Conservation (phyloP, 2,329 filamentous ascomycete genomes). For the Fusarium sp. region DNA sequence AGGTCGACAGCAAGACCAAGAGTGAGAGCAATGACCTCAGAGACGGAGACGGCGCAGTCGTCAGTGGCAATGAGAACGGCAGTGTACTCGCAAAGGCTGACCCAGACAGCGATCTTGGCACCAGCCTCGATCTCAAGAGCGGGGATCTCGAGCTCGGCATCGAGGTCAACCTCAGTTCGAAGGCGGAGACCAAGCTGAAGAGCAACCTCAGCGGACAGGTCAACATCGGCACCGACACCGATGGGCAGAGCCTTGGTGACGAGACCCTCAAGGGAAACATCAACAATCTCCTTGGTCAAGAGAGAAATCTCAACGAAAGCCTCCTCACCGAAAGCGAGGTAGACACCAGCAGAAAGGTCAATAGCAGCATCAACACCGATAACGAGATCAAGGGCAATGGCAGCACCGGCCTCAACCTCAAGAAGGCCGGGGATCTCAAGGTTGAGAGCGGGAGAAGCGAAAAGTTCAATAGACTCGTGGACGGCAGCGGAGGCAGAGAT, state of each 20-base stretch:
- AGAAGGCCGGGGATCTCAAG: conserved; percentile 60
- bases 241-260: conserved; percentile 48
- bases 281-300: conserved; percentile 56
- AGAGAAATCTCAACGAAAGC: conserved; percentile 60
- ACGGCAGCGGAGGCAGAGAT: conserved; percentile 61
- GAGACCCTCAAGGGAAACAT: conserved; percentile 59
- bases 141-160: conserved; percentile 51
- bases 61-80: conserved; percentile 57
- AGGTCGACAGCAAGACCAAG: conserved; percentile 46
- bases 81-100: conserved; percentile 69
- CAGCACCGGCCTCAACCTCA: conserved; percentile 57
- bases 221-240: conserved; percentile 45
- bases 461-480: conserved; percentile 67
- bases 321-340: conserved; percentile 65
- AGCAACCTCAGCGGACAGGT: conserved; percentile 60
- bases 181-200: conserved; percentile 67
- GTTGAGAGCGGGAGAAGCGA: conserved; percentile 55
- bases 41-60: conserved; percentile 54
- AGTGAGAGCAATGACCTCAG: conserved; percentile 43
- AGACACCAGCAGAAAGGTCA: conserved; percentile 62
- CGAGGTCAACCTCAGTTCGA: conserved; percentile 62
- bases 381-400: conserved; percentile 67
- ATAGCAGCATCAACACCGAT: conserved; percentile 63
- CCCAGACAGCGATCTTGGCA: conserved; percentile 63
- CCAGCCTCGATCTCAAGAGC: conserved; percentile 56